Base-by-base conservation (phyloP, 78 protist species). In the Dictyostelium citrinum region DNA sequence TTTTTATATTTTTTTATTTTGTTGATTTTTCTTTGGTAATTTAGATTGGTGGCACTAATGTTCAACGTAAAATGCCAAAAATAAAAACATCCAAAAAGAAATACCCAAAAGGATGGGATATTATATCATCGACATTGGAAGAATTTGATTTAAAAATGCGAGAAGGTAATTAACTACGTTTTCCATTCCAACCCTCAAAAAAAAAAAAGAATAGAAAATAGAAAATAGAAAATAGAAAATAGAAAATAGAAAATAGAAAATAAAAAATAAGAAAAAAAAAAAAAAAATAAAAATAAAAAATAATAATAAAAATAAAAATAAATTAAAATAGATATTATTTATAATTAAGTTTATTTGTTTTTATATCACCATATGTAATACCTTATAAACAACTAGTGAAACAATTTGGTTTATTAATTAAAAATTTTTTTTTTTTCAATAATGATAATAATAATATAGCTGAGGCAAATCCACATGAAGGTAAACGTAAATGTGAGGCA, bases 81-180 rank as follows among this genome's bases (percentile, higher is more conserved):
- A 83, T 94, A 27, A 94, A 76, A 60, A 90, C 96, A 70, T 76
- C 90, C 31, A 82, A 71, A 43, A 83, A 90, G 51, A 61, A 60
- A 46, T 58, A 29, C 12, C 98, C 98, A 12, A 95, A 45, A 45
- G 99, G 98, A 17, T 98, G 91, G 93, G 98, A 97, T 12, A 17
- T 27, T 10, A 33, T 98, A 3, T 85, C 83, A 90, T 81, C 86
- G 14, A 96, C 90, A 9, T 81, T 98, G 22, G 74, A 91, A 2
- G 98, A 97, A 58, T 90, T 98, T 24, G 95, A 96, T 10, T 20
- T 64, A 33, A 72, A 90, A 51, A 97, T 98, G 98, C 93, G 97
- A 39, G 98, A 97, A 17, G 97, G 98, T 97, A 71, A 8, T 93
- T 60, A 33, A 24, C 22, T 20, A 43, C 16, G 67, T 60, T 60